Base-by-base conservation (phyloP, 169 alveolate genomes). In the Babesia bigemina region DNA sequence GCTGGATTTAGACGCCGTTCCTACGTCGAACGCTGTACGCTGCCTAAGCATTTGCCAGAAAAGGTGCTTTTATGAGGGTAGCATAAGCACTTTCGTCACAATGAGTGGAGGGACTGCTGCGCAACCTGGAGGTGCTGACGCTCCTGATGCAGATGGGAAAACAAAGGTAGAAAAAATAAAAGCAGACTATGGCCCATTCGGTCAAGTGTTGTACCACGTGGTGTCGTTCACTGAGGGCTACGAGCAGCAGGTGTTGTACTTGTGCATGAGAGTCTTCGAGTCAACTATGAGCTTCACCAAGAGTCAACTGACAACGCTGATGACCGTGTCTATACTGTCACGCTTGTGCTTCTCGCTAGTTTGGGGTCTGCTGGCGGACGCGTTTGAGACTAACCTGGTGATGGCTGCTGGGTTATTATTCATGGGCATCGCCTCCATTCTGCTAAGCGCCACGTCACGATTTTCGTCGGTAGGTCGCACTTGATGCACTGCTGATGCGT, bases 341-440 rank as follows among this genome's bases (percentile, higher is more conserved):
- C 86, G 93, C 58, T 91, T 95, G 22, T 60, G 91, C 19, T 88
- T 86, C 69, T 86, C 95, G 58, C 97, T 97, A 13, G 73, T 94
- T 39, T 94, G 97, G 98, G 98, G 98, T 16, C 88, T 75, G 33
- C 79, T 93, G 61, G 90, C 96, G 16, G 98, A 94, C 71, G 89
- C 85, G 49, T 87, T 84, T 74, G 93, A 95, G 22, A 70, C 94
- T 69, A 88, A 91, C 59, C 87, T 91, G 87, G 86, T 94, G 70
- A 70, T 92, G 47, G 95, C 92, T 29, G 81, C 87, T 47, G 98
- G 95, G 22, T 82, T 93, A 21, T 73, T 91, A 12, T 83, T 87
- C 28, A 88, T 96, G 92, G 98, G 98, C 24, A 53, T 94, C 33
- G 88, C 93, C 36, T 91, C 95, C 0, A 92, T 93, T 19, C 57